Evolutionary conservation across 495 filamentous ascomycete genomes (phyloP), one percentile per base, ranked within the genome.

Genomic region (Delitschia confertaspora): DNA sequence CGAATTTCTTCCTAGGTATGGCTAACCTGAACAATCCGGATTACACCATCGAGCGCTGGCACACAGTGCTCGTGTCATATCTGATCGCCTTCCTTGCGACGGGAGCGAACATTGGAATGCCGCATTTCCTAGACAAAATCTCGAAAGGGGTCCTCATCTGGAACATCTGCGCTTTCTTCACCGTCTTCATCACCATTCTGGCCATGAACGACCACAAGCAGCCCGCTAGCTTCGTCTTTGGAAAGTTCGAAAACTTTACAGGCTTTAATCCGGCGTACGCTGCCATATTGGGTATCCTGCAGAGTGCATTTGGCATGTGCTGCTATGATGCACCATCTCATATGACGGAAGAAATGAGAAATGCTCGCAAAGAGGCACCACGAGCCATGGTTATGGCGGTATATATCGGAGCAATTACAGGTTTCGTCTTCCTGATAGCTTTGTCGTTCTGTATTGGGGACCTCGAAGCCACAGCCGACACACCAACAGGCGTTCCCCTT

Each of bases 21-120:
- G 71, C 70, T 9, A 72, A 75, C 34, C 62, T 78, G 4, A 61
- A 69, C 21, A 66, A 71, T 42, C 72, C 73, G 0, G 42, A 51
- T n/a, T 77, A 72, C 51, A 60, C 51, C 0, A 76, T 78, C 33
- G 60, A 74, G 46, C 59, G 73, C 34, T 78, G 74, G 74, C 74
- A 78, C 43, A 72, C 68, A 0, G 70, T 74, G 3, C 60, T 78
- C 4, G 60, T 78, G 1, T 61, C 73, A 19, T 77, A 74, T 44
- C 42, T 64, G 0, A 62, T 74, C 30, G 64, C 67, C 1, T 39
- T 72, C 16, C 31, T 72, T 3, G 63, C 63, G 5, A 50, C 65
- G 4, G 61, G 50, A 2, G 49, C 73, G 34, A 79, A 77, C 36
- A 62, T 79, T 45, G 74, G 65, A 51, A 60, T 64, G 7, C 64